phyloP scores from a whole-genome alignment of 2,329 filamentous ascomycete species.

The Aspergillus sp. region DNA sequence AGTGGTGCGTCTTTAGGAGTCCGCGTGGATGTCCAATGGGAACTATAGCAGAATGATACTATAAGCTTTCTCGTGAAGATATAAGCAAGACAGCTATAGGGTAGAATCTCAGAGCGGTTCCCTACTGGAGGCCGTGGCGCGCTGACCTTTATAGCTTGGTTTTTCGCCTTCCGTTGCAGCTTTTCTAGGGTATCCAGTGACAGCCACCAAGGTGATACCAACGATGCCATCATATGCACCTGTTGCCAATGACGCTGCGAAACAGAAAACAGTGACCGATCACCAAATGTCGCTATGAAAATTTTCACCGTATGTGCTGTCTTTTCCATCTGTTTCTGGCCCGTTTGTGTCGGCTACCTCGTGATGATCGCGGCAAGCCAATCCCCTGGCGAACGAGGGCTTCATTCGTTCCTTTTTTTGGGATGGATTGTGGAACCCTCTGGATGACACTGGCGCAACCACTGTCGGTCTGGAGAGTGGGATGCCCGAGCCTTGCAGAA shows the following conservation, averaged over 20 bases:
- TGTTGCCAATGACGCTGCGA: conserved; percentile 16
- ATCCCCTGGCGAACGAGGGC: conserved; percentile 15
- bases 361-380: conserved; percentile 22
- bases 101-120: not conserved
- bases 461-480: conserved; percentile 19
- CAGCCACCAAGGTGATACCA: conserved; percentile 22
- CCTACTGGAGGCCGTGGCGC: not conserved
- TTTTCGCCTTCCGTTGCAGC: not conserved
- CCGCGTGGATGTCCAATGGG: not conserved
- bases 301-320: conserved; percentile 17
- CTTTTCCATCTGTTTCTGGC: conserved; percentile 15
- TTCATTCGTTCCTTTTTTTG: conserved; percentile 19
- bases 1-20: not conserved
- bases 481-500: conserved; percentile 1
- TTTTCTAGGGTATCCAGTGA: conserved; percentile 2
- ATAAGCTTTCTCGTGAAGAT: not conserved
- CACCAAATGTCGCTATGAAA: conserved; percentile 5
- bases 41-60: not conserved
- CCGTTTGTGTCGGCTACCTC: conserved; percentile 25
- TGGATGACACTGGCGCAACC: conserved; percentile 22
- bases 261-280: conserved; percentile 12
- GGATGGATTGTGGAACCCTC: conserved; percentile 26
- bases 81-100: conserved; percentile 3
- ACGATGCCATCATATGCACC: conserved; percentile 21
- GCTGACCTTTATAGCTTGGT: conserved; percentile 15